Evolutionary conservation across 2,329 filamentous ascomycete genomes (phyloP), one percentile per base, ranked within the genome.

Genomic region (Penicillium frequentans): DNA sequence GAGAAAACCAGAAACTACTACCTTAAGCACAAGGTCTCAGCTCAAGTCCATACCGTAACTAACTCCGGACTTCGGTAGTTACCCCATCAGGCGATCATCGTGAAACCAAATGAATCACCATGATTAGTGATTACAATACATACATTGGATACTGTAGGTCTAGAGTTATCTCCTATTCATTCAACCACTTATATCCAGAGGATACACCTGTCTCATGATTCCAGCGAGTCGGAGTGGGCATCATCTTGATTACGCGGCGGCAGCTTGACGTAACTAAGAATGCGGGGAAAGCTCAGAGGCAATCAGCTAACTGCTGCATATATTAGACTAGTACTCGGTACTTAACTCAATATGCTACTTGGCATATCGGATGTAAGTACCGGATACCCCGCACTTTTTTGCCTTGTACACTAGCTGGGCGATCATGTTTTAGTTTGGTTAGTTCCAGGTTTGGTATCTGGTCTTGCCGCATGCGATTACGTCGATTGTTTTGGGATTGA

Each of bases 261-360:
- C 44, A 56, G 51, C 50, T 62, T 63, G 62, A 63, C 58, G 60
- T 66, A 64, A 57, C 24, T 52, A 21, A 31, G 29, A 63, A 63
- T 64, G 64, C 62, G 64, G 64, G 64, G 64, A 62, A 64, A 64
- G 64, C 64, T 66, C 33, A 45, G 60, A 46, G 45, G 42, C 23
- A 26, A 47, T 27, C 14, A 19, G 21, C 21, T 16, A 29, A 47
- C 19, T 19, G 16, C 11, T 19, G 19, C 16, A 29, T 29, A 33
- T 35, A 31, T 16, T 14, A 49, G 11, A 7, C 23, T 33, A 5
- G 35, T 47, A 29, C 23, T 31, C 24, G 13, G 43, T 27, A 47
- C 44, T 19, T 19, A 1, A 11, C 8, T 19, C 5, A 10, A 24
- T 31, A 10, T 19, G 16, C 3, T 19, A 10, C 10, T 23, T 10